Percentiles rank a stretch among this genome's conserved stretches.
phyloP scores from a whole-genome alignment of 441 rosid species.

The Hura crepitans region DNA sequence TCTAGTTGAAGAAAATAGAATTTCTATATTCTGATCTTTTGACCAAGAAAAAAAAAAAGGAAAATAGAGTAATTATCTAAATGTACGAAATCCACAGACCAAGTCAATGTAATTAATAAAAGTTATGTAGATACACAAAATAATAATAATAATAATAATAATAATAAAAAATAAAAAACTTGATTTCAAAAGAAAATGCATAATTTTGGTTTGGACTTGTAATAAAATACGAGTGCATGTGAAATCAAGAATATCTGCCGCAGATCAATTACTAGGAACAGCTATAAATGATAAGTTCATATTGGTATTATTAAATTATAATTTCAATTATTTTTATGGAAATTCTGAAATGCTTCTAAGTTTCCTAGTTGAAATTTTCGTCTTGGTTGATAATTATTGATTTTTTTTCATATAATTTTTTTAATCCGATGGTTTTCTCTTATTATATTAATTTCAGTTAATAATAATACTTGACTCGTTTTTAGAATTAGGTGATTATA shows the following conservation, averaged over 20 bases:
- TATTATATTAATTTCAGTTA: too few species aligned
- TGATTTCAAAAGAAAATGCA: not conserved
- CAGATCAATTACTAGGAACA: not conserved
- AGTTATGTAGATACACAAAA: not conserved
- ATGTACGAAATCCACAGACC: not conserved
- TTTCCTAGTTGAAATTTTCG: too few species aligned
- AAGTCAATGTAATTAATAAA: not conserved
- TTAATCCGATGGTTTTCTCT: too few species aligned
- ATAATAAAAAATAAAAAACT: too few species aligned
- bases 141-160: too few species aligned
- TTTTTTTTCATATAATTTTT: too few species aligned
- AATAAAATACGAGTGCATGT: not conserved
- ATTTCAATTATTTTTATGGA: not conserved
- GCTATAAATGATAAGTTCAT: not conserved
- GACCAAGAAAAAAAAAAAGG: not conserved
- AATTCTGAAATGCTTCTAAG: too few species aligned
- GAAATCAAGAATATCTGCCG: constrained; percentile 17
- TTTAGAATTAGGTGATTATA: not conserved
- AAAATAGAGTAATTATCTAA: not conserved
- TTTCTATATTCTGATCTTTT: not conserved
- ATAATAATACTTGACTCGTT: too few species aligned
- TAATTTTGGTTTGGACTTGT: not conserved
- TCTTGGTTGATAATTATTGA: too few species aligned
- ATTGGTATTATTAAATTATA: not conserved
- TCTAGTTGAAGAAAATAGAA: not conserved